phyloP scores from a whole-genome alignment of 495 filamentous ascomycete genomes.

The Neurospora tetrasperma region DNA sequence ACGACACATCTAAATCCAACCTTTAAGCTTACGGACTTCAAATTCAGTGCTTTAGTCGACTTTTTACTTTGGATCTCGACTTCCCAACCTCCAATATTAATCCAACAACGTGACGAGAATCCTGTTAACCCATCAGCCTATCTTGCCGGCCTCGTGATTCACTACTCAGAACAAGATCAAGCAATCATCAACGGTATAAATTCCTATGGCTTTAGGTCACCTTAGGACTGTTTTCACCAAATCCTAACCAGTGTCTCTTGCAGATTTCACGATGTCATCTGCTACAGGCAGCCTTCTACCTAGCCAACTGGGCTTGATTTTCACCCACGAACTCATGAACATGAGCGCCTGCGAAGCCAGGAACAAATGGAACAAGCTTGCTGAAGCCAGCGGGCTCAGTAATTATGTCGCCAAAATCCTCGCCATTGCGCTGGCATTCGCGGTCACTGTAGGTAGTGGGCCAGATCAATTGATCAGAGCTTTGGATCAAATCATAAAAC shows the following conservation, averaged over 20 bases:
- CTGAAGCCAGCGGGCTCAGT: background rate
- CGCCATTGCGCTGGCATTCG: too few species aligned
- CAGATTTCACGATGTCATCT: background rate
- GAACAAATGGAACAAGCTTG: background rate
- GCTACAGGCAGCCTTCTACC: background rate
- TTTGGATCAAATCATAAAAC: background rate
- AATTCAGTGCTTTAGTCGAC: too few species aligned
- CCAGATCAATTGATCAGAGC: background rate
- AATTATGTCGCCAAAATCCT: too few species aligned
- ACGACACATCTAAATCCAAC: background rate
- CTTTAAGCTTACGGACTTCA: too few species aligned
- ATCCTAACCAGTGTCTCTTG: background rate
- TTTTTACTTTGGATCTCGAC: background rate
- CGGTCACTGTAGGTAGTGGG: too few species aligned
- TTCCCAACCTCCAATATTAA: background rate
- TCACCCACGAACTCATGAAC: background rate
- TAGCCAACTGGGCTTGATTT: background rate
- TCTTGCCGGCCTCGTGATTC: background rate
- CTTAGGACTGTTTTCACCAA: background rate
- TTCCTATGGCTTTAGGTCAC: background rate
- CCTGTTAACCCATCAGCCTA: background rate
- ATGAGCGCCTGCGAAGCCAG: background rate
- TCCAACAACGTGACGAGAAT: background rate
- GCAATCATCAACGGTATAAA: background rate
- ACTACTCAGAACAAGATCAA: background rate